Percentiles rank a stretch among this genome's conserved stretches.
Conservation (phyloP, 805 yeast genomes). For the Candida coleopterorum region DNA sequence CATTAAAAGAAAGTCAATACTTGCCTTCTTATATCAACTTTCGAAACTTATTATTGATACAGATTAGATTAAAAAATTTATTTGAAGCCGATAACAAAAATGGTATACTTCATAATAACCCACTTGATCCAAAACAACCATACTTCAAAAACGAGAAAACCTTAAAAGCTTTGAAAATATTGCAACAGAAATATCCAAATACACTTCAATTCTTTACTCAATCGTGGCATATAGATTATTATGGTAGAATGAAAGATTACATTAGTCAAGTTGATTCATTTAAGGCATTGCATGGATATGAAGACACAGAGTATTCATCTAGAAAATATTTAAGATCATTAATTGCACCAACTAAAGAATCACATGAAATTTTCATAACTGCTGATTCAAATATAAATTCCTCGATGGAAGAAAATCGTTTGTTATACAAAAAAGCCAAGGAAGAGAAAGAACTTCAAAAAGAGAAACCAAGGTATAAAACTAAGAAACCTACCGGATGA, state of each 20-base stretch:
- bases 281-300: constrained; percentile 1
- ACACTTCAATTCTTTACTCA: not conserved
- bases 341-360: not conserved
- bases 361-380: not conserved
- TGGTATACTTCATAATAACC: not conserved
- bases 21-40: not conserved
- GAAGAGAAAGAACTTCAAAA: not conserved
- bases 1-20: constrained; percentile 5
- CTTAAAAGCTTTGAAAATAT: not conserved
- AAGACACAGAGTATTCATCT: not conserved
- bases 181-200: constrained; percentile 1
- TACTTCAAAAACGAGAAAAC: not conserved
- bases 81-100: not conserved
- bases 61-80: constrained; percentile 3
- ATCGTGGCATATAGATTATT: constrained; percentile 4
- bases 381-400: constrained; percentile 3
- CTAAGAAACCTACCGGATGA: constrained; percentile 7
- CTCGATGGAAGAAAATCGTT: constrained; percentile 4
- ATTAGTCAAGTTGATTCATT: constrained; percentile 4
- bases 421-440: not conserved
- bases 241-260: constrained; percentile 2
- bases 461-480: not conserved
- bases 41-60: constrained; percentile 1
- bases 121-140: not conserved
- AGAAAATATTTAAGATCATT: not conserved